Evolutionary conservation across 1,139 yeast species (phyloP), one percentile per base, ranked within the genome.

Genomic region (Dujonia santamariae): DNA sequence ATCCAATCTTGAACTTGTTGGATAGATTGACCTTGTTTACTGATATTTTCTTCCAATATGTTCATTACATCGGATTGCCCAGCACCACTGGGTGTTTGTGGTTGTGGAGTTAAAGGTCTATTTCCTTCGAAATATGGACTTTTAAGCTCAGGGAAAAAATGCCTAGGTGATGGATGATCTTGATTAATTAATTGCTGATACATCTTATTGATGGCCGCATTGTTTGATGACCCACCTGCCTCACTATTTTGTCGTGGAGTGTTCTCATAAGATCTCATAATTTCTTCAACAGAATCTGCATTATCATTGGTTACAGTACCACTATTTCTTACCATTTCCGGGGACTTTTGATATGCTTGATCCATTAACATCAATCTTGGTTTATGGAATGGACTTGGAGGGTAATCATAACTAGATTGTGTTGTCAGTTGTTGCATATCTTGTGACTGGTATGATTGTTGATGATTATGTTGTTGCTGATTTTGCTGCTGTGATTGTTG

Each of bases 1-100:
- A 76, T 64, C 80, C 80, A 75, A 43, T 77, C 81, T 47, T 75
- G 78, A 1, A 75, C 78, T 46, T 75, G 80, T 50, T 67, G 75
- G 35, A 77, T 66, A 3, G 79, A 69, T 40, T 70, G 73, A 8
- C 78, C 80, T 42, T 76, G 80, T 45, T 63, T 68, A 37, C 56
- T 54, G 7, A 76, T 57, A 39, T 64, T 74, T 26, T 63, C 67
- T 44, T 72, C 76, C 34, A 72, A 50, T 2, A 65, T 67, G 31
- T 46, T 49, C 40, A 67, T 55, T 11, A 51, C 34, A 22, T 56
- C 61, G 20, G 19, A n/a, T 6, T 27, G 11, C 12, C 25, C 25
- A 12, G 28, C 24, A 27, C 22, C 7, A 19, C 22, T 19, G 22
- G 9, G 7, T 7, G 7, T 7, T 25, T 25, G 28, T 5, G 20